Percentiles rank a stretch among this genome's conserved stretches.
Conservation (phyloP, 1,284 basidiomycete genomes). For the Lignosus rhinocerotis region DNA sequence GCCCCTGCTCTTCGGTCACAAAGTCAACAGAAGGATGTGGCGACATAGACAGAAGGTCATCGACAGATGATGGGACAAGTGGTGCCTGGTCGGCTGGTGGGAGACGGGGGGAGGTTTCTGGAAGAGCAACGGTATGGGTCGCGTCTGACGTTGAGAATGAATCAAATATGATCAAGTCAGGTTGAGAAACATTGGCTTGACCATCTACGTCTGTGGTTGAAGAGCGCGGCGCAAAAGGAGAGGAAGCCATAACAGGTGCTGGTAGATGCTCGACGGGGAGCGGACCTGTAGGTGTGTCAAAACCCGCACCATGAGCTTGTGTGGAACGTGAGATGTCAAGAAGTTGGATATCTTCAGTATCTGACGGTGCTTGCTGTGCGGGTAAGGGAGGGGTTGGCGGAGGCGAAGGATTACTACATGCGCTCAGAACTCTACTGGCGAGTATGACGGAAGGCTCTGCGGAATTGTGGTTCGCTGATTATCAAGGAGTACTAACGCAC, state of each 20-base stretch:
- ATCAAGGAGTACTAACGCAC: background rate
- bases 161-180: conserved; percentile 45
- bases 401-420: conserved; percentile 74
- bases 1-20: background rate
- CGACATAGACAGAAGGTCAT: conserved; percentile 42
- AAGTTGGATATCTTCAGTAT: conserved; percentile 7
- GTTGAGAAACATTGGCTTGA: conserved; percentile 20
- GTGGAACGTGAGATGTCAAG: conserved; percentile 5
- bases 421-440: conserved; percentile 62
- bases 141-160: conserved; percentile 33
- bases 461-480: conserved; percentile 1
- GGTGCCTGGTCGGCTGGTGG: background rate
- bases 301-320: background rate
- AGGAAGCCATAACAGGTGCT: conserved; percentile 2
- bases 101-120: background rate
- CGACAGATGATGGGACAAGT: conserved; percentile 30
- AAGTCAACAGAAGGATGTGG: conserved; percentile 27
- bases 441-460: conserved; percentile 67
- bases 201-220: background rate
- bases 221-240: conserved; percentile 1
- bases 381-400: conserved; percentile 46
- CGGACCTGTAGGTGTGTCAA: background rate
- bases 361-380: background rate
- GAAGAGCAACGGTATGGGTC: conserved; percentile 4
- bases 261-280: conserved; percentile 7